phyloP scores from a whole-genome alignment of 2,329 filamentous ascomycete genomes.

The Claviceps paspali region DNA sequence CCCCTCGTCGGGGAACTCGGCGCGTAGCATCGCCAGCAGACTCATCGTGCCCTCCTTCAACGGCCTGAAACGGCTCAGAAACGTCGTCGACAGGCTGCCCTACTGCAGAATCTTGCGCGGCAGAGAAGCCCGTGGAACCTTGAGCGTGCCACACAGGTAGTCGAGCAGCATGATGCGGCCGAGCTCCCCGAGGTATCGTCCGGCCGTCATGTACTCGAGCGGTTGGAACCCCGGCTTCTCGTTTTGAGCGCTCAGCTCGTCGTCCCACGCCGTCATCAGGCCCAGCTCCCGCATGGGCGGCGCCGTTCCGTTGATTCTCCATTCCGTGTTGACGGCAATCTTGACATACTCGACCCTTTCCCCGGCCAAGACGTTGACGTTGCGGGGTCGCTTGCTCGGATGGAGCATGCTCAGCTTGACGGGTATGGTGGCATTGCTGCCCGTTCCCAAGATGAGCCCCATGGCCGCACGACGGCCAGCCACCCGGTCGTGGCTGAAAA shows the following conservation, averaged over 20 bases:
- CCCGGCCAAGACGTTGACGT: conserved; percentile 32
- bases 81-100: conserved; percentile 56
- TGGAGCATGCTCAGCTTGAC: conserved; percentile 49
- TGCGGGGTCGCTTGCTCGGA: conserved; percentile 41
- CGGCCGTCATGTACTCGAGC: conserved; percentile 72
- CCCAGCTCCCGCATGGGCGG: conserved; percentile 45
- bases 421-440: conserved; percentile 67
- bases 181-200: conserved; percentile 63
- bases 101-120: conserved; percentile 39
- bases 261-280: conserved; percentile 59
- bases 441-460: conserved; percentile 70
- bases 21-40: conserved; percentile 31
- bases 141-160: conserved; percentile 35
- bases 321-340: conserved; percentile 71
- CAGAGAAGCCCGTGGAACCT: conserved; percentile 27
- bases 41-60: conserved; percentile 23
- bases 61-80: conserved; percentile 55
- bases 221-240: conserved; percentile 65
- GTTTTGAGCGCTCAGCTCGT: conserved; percentile 47
- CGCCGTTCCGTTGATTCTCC: conserved; percentile 66
- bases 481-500: conserved; percentile 51
- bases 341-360: conserved; percentile 36
- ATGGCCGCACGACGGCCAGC: conserved; percentile 53
- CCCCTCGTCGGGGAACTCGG: conserved; percentile 40
- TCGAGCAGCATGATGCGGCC: conserved; percentile 56